Percentiles rank a stretch among this genome's conserved stretches.
These are phyloP conservation scores for Mortierella polycephala DNA, from an alignment of 371 early-diverging fungal species.

Conservation along the genomic window DNA sequence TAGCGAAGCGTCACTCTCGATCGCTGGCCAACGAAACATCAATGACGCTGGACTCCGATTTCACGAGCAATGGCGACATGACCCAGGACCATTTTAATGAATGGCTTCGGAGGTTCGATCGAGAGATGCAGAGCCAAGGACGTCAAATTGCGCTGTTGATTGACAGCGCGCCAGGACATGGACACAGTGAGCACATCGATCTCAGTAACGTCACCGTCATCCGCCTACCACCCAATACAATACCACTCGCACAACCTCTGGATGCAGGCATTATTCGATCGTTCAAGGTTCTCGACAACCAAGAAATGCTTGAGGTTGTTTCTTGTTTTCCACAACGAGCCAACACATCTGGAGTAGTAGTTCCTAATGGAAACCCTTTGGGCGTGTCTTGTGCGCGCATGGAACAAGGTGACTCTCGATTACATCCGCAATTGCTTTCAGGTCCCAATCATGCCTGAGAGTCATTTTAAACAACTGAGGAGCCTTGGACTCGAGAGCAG, in stretches of 20 bases:
- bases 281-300: constrained; percentile 7
- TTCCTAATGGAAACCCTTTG: background rate
- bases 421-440: constrained; percentile 9
- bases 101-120: background rate
- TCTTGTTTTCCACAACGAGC: background rate
- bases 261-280: constrained; percentile 11
- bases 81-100: background rate
- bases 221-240: constrained; percentile 6
- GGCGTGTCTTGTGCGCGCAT: background rate
- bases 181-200: background rate
- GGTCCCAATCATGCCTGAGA: background rate
- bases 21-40: background rate
- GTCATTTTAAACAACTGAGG: background rate
- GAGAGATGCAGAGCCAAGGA: background rate
- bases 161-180: constrained; percentile 4
- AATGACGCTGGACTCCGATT: background rate
- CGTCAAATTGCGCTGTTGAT: constrained; percentile 3
- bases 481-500: background rate
- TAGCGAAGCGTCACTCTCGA: background rate
- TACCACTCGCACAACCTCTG: constrained; percentile 11
- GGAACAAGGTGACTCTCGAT: background rate
- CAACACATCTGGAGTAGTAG: background rate
- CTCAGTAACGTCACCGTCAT: constrained; percentile 7
- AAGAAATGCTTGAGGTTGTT: constrained; percentile 8
- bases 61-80: constrained; percentile 1